Percentiles rank a stretch among this genome's conserved stretches.
Conservation (phyloP, 495 filamentous ascomycete species). For the Thozetella sp. region DNA sequence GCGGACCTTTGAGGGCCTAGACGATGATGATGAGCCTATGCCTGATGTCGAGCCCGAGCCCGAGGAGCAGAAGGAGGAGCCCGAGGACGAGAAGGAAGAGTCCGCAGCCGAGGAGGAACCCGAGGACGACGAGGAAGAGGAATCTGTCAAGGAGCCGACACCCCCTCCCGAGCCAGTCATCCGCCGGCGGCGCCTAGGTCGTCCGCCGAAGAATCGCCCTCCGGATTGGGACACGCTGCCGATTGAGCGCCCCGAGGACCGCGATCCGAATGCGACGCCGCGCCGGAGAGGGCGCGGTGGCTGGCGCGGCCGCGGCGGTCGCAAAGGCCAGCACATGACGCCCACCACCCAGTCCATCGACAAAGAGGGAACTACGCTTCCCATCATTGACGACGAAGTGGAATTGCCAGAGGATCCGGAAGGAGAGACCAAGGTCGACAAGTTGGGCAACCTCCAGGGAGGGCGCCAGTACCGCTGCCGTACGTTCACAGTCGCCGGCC, state of each 20-base stretch:
- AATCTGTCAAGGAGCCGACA: slow-evolving; percentile 45
- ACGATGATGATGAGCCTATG: slow-evolving; percentile 55
- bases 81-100: slow-evolving; percentile 36
- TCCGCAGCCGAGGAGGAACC: slow-evolving; percentile 24
- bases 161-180: slow-evolving; percentile 60
- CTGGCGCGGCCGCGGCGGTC: slow-evolving; percentile 67
- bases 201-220: slow-evolving; percentile 82
- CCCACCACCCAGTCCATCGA: slow-evolving; percentile 76
- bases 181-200: slow-evolving; percentile 78
- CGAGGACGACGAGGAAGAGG: slow-evolving; percentile 42
- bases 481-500: slow-evolving; percentile 84
- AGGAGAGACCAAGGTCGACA: slow-evolving; percentile 92
- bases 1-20: slow-evolving; percentile 44
- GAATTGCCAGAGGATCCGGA: slow-evolving; percentile 83
- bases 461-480: slow-evolving; percentile 92
- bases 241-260: slow-evolving; percentile 55
- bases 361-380: slow-evolving; percentile 91
- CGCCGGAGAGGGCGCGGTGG: slow-evolving; percentile 72
- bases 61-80: slow-evolving; percentile 33
- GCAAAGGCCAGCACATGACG: slow-evolving; percentile 75
- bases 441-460: slow-evolving; percentile 75
- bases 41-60: slow-evolving; percentile 42
- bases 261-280: slow-evolving; percentile 56
- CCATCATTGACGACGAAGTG: slow-evolving; percentile 90
- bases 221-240: slow-evolving; percentile 69